phyloP scores from a whole-genome alignment of 2,329 filamentous ascomycete genomes.

The Colletotrichum incanum region DNA sequence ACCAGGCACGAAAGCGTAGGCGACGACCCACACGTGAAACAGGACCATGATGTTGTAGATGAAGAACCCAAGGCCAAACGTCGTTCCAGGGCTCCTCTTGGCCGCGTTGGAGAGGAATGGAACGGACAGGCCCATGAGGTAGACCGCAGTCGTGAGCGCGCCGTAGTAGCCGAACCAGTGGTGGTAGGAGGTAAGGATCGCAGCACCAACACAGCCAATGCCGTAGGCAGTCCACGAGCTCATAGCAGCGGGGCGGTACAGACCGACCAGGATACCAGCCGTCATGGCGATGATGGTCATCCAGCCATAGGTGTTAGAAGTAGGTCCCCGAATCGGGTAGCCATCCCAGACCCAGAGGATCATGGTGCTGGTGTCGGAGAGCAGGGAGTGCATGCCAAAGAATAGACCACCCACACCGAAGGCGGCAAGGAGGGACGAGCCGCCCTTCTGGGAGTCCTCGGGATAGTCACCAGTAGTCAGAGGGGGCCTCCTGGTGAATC shows the following conservation, averaged over 20 bases:
- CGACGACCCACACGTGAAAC: conserved; percentile 99
- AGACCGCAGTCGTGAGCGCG: conserved; percentile 80
- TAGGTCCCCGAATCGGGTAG: conserved; percentile 89
- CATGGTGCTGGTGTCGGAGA: conserved; percentile 99
- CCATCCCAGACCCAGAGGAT: conserved; percentile 99
- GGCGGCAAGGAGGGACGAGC: conserved; percentile 80
- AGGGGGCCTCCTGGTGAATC: conserved; percentile 80
- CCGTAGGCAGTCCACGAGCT: conserved; percentile 86
- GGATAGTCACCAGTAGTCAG: conserved; percentile 56
- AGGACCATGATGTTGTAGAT: conserved; percentile 94
- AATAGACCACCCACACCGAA: conserved; percentile 87
- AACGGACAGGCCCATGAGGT: conserved; percentile 85
- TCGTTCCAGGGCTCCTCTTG: conserved; percentile 81
- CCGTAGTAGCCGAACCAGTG: conserved; percentile 95
- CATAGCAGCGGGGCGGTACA: conserved; percentile 79
- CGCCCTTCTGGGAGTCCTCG: conserved; percentile 62
- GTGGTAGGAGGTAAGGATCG: conserved; percentile 80
- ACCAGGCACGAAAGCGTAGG: conserved; percentile 97
- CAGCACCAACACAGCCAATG: conserved; percentile 83
- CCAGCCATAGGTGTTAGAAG: conserved; percentile 91
- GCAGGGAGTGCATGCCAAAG: conserved; percentile 91
- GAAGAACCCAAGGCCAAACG: conserved; percentile 91
- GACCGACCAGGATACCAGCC: conserved; percentile 81
- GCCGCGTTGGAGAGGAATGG: conserved; percentile 83
- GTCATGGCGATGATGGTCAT: conserved; percentile 92